These are phyloP conservation scores for Sphagnum contortum DNA, from an alignment of 225 moss, liverwort and hornwort genomes.

Conservation along the genomic window DNA sequence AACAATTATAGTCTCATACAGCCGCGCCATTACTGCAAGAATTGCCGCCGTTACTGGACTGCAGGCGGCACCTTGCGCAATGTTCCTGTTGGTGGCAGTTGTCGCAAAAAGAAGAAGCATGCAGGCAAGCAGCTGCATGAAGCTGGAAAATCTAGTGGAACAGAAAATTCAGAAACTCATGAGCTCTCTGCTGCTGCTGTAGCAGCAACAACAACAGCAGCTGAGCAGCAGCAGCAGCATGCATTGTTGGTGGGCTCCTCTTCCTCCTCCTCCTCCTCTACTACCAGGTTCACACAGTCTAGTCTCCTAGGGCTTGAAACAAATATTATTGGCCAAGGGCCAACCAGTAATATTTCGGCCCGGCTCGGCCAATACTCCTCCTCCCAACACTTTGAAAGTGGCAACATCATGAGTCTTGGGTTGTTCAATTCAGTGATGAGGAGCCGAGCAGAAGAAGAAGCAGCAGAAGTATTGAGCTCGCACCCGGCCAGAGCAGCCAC, in stretches of 20 bases:
- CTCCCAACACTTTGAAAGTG: slow-evolving; percentile 24
- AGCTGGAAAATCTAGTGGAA: slow-evolving; percentile 15
- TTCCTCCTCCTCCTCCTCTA: slow-evolving; percentile 4
- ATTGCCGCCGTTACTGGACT: slow-evolving; percentile 55
- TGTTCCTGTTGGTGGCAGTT: slow-evolving; percentile 50
- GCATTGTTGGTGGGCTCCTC: slow-evolving; percentile 21
- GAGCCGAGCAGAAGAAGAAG: not conserved
- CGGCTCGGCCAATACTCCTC: not conserved
- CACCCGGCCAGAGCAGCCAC: slow-evolving; percentile 6
- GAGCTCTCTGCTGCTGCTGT: slow-evolving; percentile 16
- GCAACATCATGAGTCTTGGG: slow-evolving; percentile 20
- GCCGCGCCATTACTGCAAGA: slow-evolving; percentile 52
- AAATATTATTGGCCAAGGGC: too few species aligned
- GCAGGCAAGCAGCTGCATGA: slow-evolving; percentile 26
- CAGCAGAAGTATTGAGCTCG: slow-evolving; percentile 22
- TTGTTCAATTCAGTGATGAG: slow-evolving; percentile 19
- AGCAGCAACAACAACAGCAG: too few species aligned
- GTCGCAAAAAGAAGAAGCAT: slow-evolving; percentile 41
- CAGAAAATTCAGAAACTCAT: slow-evolving; percentile 10
- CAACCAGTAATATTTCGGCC: too few species aligned
- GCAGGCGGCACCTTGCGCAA: slow-evolving; percentile 49
- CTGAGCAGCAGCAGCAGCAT: slow-evolving; percentile 17
- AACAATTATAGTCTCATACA: slow-evolving; percentile 58
- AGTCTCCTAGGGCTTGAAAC: not conserved
- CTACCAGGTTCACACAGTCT: too few species aligned